Evolutionary conservation across 2,329 filamentous ascomycete genomes (phyloP).

Genomic region (Leptographium galeiforme): DNA sequence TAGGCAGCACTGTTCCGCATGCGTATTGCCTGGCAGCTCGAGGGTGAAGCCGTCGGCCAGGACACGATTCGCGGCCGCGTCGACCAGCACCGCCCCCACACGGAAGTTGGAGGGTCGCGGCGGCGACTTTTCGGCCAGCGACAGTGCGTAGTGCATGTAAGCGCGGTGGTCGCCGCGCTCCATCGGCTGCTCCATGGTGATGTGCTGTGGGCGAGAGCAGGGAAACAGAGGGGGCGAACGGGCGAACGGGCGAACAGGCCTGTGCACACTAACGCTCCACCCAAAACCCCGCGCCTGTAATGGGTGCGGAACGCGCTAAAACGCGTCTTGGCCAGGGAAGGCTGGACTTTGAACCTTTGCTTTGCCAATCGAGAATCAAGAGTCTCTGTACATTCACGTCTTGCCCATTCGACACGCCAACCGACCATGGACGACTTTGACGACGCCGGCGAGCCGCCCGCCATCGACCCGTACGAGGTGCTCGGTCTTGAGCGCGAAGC

Average conservation of each 20-base stretch:
- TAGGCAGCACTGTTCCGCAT: conserved; percentile 89
- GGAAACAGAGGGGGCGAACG: not conserved
- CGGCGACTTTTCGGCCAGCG: conserved; percentile 64
- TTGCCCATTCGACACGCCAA: not conserved
- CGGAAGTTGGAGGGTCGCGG: conserved; percentile 86
- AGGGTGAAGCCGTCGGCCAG: conserved; percentile 80
- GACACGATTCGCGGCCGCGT: conserved; percentile 33
- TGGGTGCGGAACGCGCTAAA: not conserved
- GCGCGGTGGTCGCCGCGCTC: conserved; percentile 25
- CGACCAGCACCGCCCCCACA: conserved; percentile 79
- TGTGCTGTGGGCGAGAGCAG: too few species aligned
- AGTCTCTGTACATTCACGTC: not conserved
- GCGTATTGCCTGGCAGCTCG: conserved; percentile 83
- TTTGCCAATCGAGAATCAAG: conserved; percentile 6
- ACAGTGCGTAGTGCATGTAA: conserved; percentile 57
- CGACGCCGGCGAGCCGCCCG: conserved; percentile 46
- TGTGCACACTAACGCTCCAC: not conserved
- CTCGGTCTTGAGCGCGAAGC: conserved; percentile 59
- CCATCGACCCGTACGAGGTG: conserved; percentile 65
- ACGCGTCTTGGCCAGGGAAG: not conserved
- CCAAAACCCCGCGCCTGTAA: not conserved
- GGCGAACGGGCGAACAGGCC: too few species aligned
- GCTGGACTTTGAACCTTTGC: not conserved
- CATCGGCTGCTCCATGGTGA: not conserved
- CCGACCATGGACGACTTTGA: conserved; percentile 33